A percentile compares a stretch with the other conserved stretches of the same genome.
These are phyloP conservation scores for Camelina neglecta DNA, from an alignment of 345 rosid genomes.

Conservation along the genomic window DNA sequence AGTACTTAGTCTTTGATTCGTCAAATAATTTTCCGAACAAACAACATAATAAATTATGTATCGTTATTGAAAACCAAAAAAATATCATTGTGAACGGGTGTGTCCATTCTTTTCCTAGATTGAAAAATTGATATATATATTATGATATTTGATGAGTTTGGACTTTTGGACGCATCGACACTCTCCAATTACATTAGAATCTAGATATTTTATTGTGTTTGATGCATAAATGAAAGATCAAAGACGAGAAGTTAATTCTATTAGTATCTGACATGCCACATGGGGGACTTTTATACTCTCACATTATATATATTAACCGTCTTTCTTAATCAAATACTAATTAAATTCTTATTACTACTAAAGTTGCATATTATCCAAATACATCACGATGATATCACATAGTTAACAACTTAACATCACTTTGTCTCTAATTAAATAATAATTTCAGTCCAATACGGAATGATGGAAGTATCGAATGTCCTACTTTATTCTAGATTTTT, in stretches of 20 bases:
- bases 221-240: neutral
- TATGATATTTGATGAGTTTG: neutral
- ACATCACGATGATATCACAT: neutral
- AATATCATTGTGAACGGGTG: too few species aligned
- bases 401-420: neutral
- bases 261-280: conserved; percentile 6
- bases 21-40: too few species aligned
- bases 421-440: neutral
- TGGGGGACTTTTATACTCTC: neutral
- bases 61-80: too few species aligned
- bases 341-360: neutral
- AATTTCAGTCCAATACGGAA: neutral
- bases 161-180: neutral
- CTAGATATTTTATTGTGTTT: neutral
- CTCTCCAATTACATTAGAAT: neutral
- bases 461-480: neutral
- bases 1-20: too few species aligned
- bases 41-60: neutral
- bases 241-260: neutral
- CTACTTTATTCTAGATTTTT: too few species aligned
- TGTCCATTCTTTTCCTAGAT: neutral
- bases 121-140: neutral
- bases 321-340: neutral
- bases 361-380: neutral
- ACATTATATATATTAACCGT: neutral